A percentile compares a stretch with the other conserved stretches of the same genome.
phyloP scores from a whole-genome alignment of 2,329 filamentous ascomycete genomes.

The Cercospora sp. region DNA sequence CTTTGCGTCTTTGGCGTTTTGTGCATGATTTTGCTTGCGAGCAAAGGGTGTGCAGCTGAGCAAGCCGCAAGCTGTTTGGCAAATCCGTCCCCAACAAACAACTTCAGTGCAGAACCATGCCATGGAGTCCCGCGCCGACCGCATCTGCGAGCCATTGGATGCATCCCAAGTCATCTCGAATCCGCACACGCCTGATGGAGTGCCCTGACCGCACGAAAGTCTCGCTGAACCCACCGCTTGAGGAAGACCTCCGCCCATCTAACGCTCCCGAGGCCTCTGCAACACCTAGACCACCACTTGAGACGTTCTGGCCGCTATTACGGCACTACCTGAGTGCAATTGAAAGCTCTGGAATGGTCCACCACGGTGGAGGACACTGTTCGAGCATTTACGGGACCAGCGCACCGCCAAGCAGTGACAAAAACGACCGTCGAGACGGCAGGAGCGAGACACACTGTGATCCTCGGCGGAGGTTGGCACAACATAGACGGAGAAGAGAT shows the following conservation, averaged over 20 bases:
- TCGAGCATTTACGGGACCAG: not conserved
- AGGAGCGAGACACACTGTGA: not conserved
- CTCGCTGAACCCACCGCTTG: not conserved
- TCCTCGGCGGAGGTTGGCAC: not conserved
- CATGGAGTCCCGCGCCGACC: not conserved
- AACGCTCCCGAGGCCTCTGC: not conserved
- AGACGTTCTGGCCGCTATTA: not conserved
- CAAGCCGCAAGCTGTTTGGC: not conserved
- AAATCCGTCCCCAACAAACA: not conserved
- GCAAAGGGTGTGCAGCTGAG: not conserved
- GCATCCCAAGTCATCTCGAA: not conserved
- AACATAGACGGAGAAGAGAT: not conserved
- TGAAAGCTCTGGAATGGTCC: not conserved
- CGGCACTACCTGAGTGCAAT: not conserved
- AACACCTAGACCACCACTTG: not conserved
- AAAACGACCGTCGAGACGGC: not conserved
- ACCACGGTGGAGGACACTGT: not conserved
- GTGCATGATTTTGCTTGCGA: not conserved
- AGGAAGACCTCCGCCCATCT: not conserved
- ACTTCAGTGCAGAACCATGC: not conserved
- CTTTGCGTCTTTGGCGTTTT: not conserved
- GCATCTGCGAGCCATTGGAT: not conserved
- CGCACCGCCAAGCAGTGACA: not conserved
- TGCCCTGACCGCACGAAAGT: not conserved
- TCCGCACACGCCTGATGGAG: not conserved